phyloP scores from a whole-genome alignment of 345 rosid genomes.

The Rhodamnia argentea region DNA sequence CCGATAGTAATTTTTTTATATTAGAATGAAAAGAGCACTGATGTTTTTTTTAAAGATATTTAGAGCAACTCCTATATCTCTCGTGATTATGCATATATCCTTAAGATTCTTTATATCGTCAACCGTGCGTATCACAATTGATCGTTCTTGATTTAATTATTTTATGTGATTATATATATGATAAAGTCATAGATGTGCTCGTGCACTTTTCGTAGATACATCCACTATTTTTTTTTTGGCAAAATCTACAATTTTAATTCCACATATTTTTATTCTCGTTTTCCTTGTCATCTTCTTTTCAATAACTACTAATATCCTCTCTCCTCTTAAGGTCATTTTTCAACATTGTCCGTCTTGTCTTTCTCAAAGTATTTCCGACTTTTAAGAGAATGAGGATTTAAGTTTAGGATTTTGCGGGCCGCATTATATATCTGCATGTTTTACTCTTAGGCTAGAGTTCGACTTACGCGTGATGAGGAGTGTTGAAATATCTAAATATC shows the following conservation, averaged over 20 bases:
- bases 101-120: neutral
- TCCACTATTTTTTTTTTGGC: neutral
- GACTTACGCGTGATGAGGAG: neutral
- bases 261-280: neutral
- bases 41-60: neutral
- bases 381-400: neutral
- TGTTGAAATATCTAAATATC: neutral
- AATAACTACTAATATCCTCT: no score
- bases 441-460: neutral
- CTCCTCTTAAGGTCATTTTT: no score
- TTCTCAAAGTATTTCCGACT: no score
- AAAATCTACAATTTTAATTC: neutral
- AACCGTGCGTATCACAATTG: neutral
- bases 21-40: neutral
- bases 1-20: neutral
- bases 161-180: no score
- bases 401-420: neutral
- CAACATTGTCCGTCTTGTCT: no score
- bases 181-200: neutral
- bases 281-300: neutral
- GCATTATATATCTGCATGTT: neutral
- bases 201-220: neutral
- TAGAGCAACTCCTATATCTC: neutral
- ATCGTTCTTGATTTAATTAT: neutral
- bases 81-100: neutral